Evolutionary conservation across 192 early-diverging fungal species (phyloP).

Genomic region (Coemansia sp.): DNA sequence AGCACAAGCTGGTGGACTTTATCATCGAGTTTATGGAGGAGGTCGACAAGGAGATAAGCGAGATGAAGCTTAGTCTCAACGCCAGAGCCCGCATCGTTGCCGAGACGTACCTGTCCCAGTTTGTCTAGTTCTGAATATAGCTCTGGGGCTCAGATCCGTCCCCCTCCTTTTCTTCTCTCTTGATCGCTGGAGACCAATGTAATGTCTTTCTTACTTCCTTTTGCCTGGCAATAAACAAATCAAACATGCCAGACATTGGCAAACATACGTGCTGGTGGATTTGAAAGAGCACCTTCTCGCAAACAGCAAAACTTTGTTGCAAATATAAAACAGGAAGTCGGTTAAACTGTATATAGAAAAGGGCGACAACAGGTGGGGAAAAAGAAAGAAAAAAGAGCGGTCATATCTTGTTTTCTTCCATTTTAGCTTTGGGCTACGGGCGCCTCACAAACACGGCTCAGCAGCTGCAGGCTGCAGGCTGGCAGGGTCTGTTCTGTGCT

Average conservation of each 20-base stretch:
- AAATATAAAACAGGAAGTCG: neutral
- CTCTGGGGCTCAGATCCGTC: no score
- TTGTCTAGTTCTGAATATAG: conserved; percentile 39
- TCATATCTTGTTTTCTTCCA: neutral
- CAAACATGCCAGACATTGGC: no score
- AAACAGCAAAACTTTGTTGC: neutral
- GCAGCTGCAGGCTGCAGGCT: no score
- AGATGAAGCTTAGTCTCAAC: conserved; percentile 96
- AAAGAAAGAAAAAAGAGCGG: neutral
- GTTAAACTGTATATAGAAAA: neutral
- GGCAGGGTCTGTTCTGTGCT: no score
- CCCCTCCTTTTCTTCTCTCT: no score
- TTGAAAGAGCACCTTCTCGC: neutral
- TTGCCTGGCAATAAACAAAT: no score
- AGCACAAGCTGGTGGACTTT: conserved; percentile 99
- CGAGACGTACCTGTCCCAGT: conserved; percentile 63
- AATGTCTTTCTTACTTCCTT: no score
- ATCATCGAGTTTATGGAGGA: conserved; percentile 99
- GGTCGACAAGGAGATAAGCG: conserved; percentile 98
- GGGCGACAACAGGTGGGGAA: conserved; percentile 4
- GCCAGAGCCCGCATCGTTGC: conserved; percentile 86
- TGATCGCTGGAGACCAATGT: no score
- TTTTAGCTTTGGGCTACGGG: neutral
- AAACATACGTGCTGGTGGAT: no score
- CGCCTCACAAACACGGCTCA: no score